Evolutionary conservation across 352 stramenopile species (phyloP), one percentile per base, ranked within the genome.

Genomic region (Phytophthora tubulina): DNA sequence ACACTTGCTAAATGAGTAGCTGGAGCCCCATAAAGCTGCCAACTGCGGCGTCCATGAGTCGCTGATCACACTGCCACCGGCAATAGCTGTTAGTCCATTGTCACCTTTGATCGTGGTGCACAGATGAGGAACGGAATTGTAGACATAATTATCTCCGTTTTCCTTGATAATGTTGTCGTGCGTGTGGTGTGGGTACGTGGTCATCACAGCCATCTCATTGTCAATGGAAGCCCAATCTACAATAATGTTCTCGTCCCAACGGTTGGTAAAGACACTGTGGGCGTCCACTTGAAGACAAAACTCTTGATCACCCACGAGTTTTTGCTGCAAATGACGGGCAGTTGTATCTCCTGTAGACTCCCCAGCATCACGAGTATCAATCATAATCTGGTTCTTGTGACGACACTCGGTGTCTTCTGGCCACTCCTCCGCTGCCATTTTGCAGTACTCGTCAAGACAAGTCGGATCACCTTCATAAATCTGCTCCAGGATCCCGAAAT

Each of bases 251-350:
- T 86, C 72, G 57, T 95, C 88, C 88, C 86, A 95, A 3, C 75
- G 61, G 70, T 93, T 94, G 10, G 88, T 94, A 53, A 96, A 96
- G 61, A 96, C 81, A 39, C 77, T 91, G 77, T 96, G 88, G 8
- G 79, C 85, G 38, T 96, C 88, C n/a, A 94, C 74, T 68, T 94
- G 86, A 21, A 95, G 72, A 52, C 88, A 95, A 42, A 95, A 95
- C 57, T 93, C 86, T 52, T 94, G 75, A 44, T 89, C 55, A 13
- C 69, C 70, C 3, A 96, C 48, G 4, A 96, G 67, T 54, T 91
- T 87, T 56, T 94, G 86, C 65, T 96, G 86, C 39, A 83, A 81
- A 60, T 93, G 82, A 17, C 88, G 82, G 48, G 88, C 86, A 4
- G 89, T 76, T 41, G 88, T 94, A 27, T 83, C 86, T 0, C 88